These are phyloP conservation scores for Calonectria crousiana DNA, from an alignment of 2,329 filamentous ascomycete species.

Conservation along the genomic window DNA sequence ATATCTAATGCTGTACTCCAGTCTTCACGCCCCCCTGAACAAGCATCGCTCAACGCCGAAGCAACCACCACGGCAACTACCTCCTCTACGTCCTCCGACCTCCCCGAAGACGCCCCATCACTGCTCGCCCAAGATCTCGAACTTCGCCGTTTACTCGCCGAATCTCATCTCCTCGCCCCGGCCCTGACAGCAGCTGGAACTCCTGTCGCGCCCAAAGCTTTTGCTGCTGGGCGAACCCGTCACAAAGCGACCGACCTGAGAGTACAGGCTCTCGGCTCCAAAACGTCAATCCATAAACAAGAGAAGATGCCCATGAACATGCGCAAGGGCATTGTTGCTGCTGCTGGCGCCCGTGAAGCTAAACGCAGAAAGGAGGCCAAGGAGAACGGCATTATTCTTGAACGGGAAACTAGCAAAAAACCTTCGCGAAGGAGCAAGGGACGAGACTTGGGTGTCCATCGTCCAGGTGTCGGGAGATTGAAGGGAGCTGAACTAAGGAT, in stretches of 20 bases:
- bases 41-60: conserved; percentile 38
- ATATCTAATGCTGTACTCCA: conserved; percentile 29
- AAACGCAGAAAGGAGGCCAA: conserved; percentile 82
- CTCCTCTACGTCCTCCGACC: conserved; percentile 46
- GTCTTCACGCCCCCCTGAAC: conserved; percentile 64
- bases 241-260: conserved; percentile 88
- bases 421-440: conserved; percentile 57
- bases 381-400: conserved; percentile 92
- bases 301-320: conserved; percentile 91
- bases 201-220: conserved; percentile 55
- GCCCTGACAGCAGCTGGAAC: conserved; percentile 59
- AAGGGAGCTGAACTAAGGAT: conserved; percentile 82
- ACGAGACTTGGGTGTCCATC: conserved; percentile 74
- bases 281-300: conserved; percentile 79
- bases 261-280: conserved; percentile 84
- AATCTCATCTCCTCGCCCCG: conserved; percentile 83
- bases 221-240: conserved; percentile 76
- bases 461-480: conserved; percentile 84
- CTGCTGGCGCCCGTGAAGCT: conserved; percentile 73
- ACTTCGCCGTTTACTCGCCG: conserved; percentile 88
- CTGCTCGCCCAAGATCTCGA: conserved; percentile 93
- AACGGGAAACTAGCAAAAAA: conserved; percentile 63
- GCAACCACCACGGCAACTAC: conserved; percentile 36
- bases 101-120: conserved; percentile 70
- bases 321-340: conserved; percentile 84